A percentile compares a stretch with the other conserved stretches of the same genome.
Evolutionary conservation across 2,329 filamentous ascomycete genomes (phyloP).

Genomic region (Chaetomium globosum): DNA sequence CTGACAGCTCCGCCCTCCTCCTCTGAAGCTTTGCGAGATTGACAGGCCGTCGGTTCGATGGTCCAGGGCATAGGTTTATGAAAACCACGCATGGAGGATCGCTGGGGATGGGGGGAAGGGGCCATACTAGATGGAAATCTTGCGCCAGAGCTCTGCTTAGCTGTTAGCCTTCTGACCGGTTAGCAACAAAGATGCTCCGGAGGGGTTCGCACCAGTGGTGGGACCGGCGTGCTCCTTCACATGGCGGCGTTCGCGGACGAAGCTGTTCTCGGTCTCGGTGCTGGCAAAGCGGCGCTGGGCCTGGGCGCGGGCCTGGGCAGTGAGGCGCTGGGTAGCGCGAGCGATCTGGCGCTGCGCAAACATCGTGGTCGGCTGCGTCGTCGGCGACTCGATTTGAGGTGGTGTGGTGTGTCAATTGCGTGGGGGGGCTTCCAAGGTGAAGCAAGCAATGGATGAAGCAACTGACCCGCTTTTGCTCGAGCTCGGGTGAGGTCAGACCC

Average conservation of each 20-base stretch:
- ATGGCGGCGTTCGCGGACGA: constrained; percentile 87
- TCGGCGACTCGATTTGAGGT: constrained; percentile 21
- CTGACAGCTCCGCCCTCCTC: background rate
- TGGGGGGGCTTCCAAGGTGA: constrained; percentile 20
- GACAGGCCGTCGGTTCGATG: constrained; percentile 2
- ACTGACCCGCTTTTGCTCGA: constrained; percentile 30
- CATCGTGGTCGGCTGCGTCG: constrained; percentile 25
- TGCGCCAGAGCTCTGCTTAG: constrained; percentile 82
- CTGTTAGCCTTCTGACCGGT: constrained; percentile 41
- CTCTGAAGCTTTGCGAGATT: background rate
- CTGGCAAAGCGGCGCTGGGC: constrained; percentile 73
- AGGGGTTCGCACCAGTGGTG: constrained; percentile 70
- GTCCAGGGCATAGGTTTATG: background rate
- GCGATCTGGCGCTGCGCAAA: constrained; percentile 27
- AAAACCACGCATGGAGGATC: constrained; percentile 32
- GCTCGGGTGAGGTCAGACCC: constrained; percentile 34
- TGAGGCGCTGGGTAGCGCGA: constrained; percentile 52
- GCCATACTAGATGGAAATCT: constrained; percentile 92
- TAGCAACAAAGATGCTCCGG: background rate
- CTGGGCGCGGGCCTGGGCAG: constrained; percentile 60
- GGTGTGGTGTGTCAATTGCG: constrained; percentile 22
- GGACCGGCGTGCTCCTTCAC: constrained; percentile 87
- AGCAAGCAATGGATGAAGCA: constrained; percentile 31
- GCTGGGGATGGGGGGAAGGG: constrained; percentile 36
- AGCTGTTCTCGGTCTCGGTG: constrained; percentile 76